Evolutionary conservation across 441 rosid genomes (phyloP), one percentile per base, ranked within the genome.

Genomic region (Kokia cookei): DNA sequence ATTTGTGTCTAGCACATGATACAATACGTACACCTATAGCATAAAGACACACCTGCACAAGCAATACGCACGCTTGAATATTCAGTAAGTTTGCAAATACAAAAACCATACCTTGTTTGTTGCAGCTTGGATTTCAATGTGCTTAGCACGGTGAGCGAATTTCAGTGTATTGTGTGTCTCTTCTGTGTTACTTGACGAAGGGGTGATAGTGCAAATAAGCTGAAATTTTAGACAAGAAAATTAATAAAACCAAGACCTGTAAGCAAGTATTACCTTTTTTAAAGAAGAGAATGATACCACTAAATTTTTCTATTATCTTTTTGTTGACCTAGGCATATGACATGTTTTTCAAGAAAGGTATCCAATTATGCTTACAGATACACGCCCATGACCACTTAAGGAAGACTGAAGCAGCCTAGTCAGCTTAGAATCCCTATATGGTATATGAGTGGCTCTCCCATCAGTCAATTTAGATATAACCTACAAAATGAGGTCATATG

Each of bases 121-220:
- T 74, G 86, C 82, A 14, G 92, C 91, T 81, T 83, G 92, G 73
- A 91, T 89, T 85, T 91, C 96, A 81, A 91, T 89, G 77, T 89
- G 96, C 70, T 91, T 91, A 53, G 92, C 89, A 76, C 92, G 92
- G 80, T 88, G 93, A 54, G 93, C 96, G 81, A 91, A 91, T 83
- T 91, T 91, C 79, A 91, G 80, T 37, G 96, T 91, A 83, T 91
- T 91, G 62, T 91, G 92, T 59, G 96, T 89, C 82, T 91, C 96
- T 77, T 91, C 96, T 5, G 90, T 84, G 81, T 80, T 91, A 78
- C 93, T 91, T 73, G 91, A 89, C 35, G 96, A 85, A 77, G 96
- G 96, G 78, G 96, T 89, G 77, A 91, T 88, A 42, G 91, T 89
- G 83, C 96, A 91, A 79, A 91, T 88, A 76, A 91, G 96, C 96